These are phyloP conservation scores for Schizophyllum commune DNA, from an alignment of 1,284 basidiomycete genomes.

Conservation along the genomic window DNA sequence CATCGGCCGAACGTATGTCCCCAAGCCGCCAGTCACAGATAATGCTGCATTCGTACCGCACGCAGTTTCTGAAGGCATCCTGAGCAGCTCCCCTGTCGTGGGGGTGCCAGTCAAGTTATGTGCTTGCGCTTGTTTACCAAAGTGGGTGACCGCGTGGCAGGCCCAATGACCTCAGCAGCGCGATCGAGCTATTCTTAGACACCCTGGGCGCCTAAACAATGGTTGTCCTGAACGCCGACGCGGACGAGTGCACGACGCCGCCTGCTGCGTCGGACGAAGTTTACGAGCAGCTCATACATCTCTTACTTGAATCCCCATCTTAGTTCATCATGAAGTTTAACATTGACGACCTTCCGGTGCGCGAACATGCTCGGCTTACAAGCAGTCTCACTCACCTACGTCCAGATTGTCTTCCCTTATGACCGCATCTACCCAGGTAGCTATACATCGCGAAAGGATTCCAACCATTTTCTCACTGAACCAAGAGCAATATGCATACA, in stretches of 20 bases:
- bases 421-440: constrained; percentile 82
- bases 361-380: constrained; percentile 11
- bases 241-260: background rate
- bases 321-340: constrained; percentile 80
- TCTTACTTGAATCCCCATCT: background rate
- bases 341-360: constrained; percentile 89
- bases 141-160: background rate
- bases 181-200: background rate
- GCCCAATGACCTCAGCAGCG: background rate
- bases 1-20: no score
- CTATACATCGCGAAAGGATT: constrained; percentile 6
- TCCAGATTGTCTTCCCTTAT: constrained; percentile 81
- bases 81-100: no score
- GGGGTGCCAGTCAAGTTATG: background rate
- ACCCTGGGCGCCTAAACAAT: background rate
- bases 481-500: constrained; percentile 95
- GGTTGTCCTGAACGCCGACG: constrained; percentile 2
- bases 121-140: background rate
- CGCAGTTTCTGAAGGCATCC: no score
- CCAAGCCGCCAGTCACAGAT: no score
- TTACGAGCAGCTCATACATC: background rate
- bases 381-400: constrained; percentile 20
- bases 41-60: no score
- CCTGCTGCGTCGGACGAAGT: background rate
- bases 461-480: constrained; percentile 3